Evolutionary conservation across 108 stramenopile species (phyloP), one percentile per base, ranked within the genome.

Genomic region (Pseudonitzschia pungens): DNA sequence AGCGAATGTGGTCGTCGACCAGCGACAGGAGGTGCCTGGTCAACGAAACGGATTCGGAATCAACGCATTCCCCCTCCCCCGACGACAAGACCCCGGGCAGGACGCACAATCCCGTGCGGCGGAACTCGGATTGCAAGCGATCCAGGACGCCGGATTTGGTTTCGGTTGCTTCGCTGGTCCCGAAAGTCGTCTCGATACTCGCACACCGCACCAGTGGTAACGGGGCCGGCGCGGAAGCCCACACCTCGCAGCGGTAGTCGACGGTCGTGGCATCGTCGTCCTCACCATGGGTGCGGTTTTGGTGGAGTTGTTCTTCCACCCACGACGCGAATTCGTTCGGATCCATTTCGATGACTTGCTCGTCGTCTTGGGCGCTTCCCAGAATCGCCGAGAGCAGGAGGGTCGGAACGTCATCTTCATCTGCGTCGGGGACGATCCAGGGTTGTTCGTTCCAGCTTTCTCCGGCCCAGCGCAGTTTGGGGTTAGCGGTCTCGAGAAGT

Each of bases 171-270:
- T n/a, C n/a, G n/a, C n/a, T n/a, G n/a, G n/a, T n/a, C n/a, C n/a
- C n/a, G n/a, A n/a, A n/a, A n/a, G n/a, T n/a, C n/a, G n/a, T n/a
- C n/a, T n/a, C n/a, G n/a, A n/a, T n/a, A n/a, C n/a, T n/a, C n/a
- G n/a, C n/a, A n/a, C 81, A 15, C 55, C 75, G 9, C n/a, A 52
- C 52, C 67, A 86, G 44, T 0, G 79, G 82, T 33, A 86, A 73
- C 14, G 73, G 72, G 45, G 79, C 82, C 22, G 82, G 82, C 33
- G 84, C 79, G 16, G 84, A 73, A 36, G 79, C 84, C 84, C 84
- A 86, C 14, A 83, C 26, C 70, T 86, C 84, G 42, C 66, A 50
- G 14, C 33, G 20, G n/a, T 28, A 67, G 42, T 67, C 26, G 10
- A 15, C 36, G 44, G n/a, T 67, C 45, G 11, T n/a, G n/a, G 14